Percentiles rank a stretch among this genome's conserved stretches.
Conservation (phyloP, 208 protist genomes). For the Leishmania braziliensis region DNA sequence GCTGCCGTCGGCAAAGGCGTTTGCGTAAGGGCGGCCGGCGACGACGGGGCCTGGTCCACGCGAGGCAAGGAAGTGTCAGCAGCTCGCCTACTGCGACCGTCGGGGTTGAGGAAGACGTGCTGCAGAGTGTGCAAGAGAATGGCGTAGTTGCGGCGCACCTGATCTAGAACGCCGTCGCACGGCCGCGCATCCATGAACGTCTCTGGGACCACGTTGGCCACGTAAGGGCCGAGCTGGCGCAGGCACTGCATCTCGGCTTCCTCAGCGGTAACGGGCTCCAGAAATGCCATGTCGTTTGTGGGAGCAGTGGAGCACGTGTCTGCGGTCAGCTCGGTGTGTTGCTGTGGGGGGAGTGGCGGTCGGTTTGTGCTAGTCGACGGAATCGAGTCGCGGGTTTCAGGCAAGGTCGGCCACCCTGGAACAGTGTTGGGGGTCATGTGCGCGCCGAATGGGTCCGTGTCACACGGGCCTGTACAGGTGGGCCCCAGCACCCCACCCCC, state of each 20-base stretch:
- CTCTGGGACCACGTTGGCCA: constrained; percentile 51
- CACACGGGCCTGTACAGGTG: background rate
- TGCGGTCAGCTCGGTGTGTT: background rate
- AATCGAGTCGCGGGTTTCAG: background rate
- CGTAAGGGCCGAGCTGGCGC: constrained; percentile 34
- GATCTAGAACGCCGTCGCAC: constrained; percentile 22
- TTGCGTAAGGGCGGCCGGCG: background rate
- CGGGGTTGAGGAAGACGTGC: constrained; percentile 27
- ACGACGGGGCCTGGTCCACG: background rate
- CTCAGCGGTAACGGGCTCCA: background rate
- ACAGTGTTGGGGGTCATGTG: background rate
- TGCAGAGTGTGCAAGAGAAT: constrained; percentile 40
- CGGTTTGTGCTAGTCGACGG: background rate
- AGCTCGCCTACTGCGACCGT: background rate
- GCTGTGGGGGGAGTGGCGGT: background rate
- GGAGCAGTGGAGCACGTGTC: background rate
- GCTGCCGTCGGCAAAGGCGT: constrained; percentile 1
- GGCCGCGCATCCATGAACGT: constrained; percentile 64
- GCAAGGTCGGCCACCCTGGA: background rate
- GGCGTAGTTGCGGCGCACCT: constrained; percentile 42
- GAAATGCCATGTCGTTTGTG: background rate
- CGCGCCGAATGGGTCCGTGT: background rate
- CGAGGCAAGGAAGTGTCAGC: background rate
- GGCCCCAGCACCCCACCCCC: background rate
- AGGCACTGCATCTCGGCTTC: constrained; percentile 24